Base-by-base conservation (phyloP, 306 rosid genomes). In the Ormosia emarginata region DNA sequence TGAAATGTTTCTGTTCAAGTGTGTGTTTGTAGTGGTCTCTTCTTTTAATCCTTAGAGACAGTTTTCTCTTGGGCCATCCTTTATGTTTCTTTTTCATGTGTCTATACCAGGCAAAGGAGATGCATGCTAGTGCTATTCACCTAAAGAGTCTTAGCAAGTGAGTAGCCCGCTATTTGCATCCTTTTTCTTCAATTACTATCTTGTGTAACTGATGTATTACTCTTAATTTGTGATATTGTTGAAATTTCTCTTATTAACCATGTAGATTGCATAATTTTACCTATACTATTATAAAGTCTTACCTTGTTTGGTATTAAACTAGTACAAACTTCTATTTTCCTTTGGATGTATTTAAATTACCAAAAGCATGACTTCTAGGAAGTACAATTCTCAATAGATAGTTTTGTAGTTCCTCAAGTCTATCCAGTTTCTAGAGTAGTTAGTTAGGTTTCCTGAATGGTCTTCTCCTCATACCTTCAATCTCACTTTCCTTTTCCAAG, bases 91-190 rank as follows among this genome's bases (percentile, higher is more conserved):
- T 44, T 71, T 46, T 50, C 68, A 18, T 14, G 17, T 83, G 67
- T 49, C 83, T 74, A 58, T 71, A 37, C 69, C 81, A 93, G 98
- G 97, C 94, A 0, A 93, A 94, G 76, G 98, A 94, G 91, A 84
- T 91, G 85, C 97, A 90, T 79, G 97, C 97, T 24, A 93, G 93
- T 81, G 88, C 92, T 79, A 82, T 78, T 61, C 92, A 93, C 86
- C 74, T 94, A 85, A 87, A 89, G 86, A 68, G 67, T 71, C 90
- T 94, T 81, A 93, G 97, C 98, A 90, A 89, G 98, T 94, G 86
- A 85, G 95, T 94, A 34, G 49, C 14, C 67, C 73, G 47, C 62
- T 29, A 40, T 84, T 15, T 56, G 32, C 59, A 1, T 68, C 24
- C 15, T 36, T 9, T 63, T 50, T 62, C 18, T 15, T 62, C 5